These are phyloP conservation scores for Neohortaea acidophila DNA, from an alignment of 495 filamentous ascomycete genomes.

Conservation along the genomic window DNA sequence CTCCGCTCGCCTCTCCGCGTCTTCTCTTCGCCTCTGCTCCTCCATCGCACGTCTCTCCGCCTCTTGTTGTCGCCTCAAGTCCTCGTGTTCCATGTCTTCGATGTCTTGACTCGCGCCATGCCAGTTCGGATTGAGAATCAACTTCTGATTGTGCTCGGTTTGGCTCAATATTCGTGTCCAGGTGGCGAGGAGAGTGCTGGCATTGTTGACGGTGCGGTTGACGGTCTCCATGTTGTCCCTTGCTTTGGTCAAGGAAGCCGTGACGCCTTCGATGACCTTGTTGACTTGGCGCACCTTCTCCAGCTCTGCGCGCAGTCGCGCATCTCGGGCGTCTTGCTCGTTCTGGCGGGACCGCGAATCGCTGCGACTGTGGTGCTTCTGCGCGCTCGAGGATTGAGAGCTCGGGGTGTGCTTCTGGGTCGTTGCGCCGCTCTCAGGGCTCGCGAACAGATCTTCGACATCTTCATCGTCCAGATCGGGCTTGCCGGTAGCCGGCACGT, in stretches of 20 bases:
- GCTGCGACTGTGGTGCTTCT: conserved; percentile 28
- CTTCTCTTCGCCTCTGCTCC: conserved; percentile 59
- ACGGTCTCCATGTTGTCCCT: conserved; percentile 90
- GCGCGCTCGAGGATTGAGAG: conserved; percentile 35
- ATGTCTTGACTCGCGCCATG: conserved; percentile 76
- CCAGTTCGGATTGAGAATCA: conserved; percentile 80
- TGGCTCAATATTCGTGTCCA: conserved; percentile 93
- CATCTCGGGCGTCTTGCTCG: conserved; percentile 55
- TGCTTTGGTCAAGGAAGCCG: conserved; percentile 64
- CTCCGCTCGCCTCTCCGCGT: conserved; percentile 50
- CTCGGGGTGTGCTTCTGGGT: conserved; percentile 20
- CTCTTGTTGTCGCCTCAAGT: conserved; percentile 50
- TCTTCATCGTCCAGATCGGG: conserved; percentile 36
- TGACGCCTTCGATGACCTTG: conserved; percentile 64
- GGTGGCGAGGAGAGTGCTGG: conserved; percentile 86
- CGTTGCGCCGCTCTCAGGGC: conserved; percentile 38
- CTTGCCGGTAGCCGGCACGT: no score
- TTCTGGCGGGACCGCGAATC: conserved; percentile 26
- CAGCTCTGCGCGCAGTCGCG: conserved; percentile 60
- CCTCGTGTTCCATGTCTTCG: conserved; percentile 66
- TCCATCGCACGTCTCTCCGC: conserved; percentile 59
- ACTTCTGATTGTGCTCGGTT: conserved; percentile 89
- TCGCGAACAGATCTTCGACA: conserved; percentile 57
- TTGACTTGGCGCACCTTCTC: conserved; percentile 72
- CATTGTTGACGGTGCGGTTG: conserved; percentile 65